A percentile compares a stretch with the other conserved stretches of the same genome.
phyloP scores from a whole-genome alignment of 202 grass and related monocot genomes.

The Zizania palustris region DNA sequence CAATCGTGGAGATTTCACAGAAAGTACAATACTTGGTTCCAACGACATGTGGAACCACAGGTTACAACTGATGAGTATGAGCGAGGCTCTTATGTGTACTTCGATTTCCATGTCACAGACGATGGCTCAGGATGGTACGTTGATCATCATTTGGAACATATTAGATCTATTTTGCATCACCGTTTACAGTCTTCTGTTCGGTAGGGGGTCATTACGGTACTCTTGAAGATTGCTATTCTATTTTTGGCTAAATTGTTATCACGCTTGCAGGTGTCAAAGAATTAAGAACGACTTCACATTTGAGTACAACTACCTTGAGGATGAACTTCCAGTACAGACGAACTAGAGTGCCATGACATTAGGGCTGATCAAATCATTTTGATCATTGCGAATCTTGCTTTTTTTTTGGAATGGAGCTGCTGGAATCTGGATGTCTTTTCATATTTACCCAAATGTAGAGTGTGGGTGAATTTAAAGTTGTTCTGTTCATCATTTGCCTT shows the following conservation, averaged over 20 bases:
- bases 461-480: constrained; percentile 14
- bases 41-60: constrained; percentile 95
- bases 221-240: not conserved
- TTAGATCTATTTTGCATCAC: not conserved
- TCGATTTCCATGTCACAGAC: constrained; percentile 79
- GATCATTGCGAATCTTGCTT: constrained; percentile 29
- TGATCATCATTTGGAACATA: not conserved
- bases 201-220: not conserved
- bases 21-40: constrained; percentile 98
- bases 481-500: constrained; percentile 11
- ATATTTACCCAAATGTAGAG: not conserved
- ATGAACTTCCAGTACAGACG: constrained; percentile 78
- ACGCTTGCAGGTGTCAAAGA: constrained; percentile 87
- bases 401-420: constrained; percentile 14
- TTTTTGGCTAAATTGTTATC: constrained; percentile 23
- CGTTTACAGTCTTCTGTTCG: not conserved
- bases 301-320: constrained; percentile 95
- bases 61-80: constrained; percentile 97
- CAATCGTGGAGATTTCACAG: constrained; percentile 98
- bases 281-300: constrained; percentile 98
- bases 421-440: constrained; percentile 30
- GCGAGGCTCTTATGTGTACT: constrained; percentile 94
- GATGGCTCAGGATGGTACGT: constrained; percentile 87
- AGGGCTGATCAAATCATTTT: constrained; percentile 39
- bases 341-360: constrained; percentile 38